phyloP scores from a whole-genome alignment of 2,329 filamentous ascomycete species.

The Trichocomaceae sp. region DNA sequence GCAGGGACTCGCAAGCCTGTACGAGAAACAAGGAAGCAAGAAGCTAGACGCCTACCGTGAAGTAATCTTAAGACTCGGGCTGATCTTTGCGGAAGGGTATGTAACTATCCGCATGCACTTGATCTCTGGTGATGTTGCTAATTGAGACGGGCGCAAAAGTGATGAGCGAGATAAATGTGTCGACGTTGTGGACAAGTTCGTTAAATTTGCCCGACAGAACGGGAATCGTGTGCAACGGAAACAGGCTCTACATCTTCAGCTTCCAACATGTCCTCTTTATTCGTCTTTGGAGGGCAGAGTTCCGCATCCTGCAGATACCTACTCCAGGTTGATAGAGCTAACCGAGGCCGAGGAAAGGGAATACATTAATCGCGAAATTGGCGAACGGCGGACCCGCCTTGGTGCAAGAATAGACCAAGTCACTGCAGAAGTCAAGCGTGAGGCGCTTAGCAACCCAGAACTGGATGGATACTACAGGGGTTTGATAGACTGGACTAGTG shows the following conservation, averaged over 20 bases:
- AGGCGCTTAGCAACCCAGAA: slow-evolving; percentile 68
- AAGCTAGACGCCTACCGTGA: slow-evolving; percentile 69
- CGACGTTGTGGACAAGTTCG: slow-evolving; percentile 68
- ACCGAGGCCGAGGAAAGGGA: slow-evolving; percentile 81
- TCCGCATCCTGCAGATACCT: slow-evolving; percentile 71
- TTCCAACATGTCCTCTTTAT: slow-evolving; percentile 78
- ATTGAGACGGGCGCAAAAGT: slow-evolving; percentile 23
- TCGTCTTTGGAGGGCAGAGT: slow-evolving; percentile 74
- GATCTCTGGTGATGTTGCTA: not conserved
- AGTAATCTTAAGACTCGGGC: slow-evolving; percentile 65
- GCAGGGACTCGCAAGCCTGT: slow-evolving; percentile 82
- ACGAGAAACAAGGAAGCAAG: slow-evolving; percentile 65
- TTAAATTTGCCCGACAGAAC: slow-evolving; percentile 64
- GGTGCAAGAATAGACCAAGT: slow-evolving; percentile 80
- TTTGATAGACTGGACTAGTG: slow-evolving; percentile 81
- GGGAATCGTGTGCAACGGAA: slow-evolving; percentile 69
- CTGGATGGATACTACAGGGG: slow-evolving; percentile 75
- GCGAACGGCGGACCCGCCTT: slow-evolving; percentile 77
- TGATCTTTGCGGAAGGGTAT: slow-evolving; percentile 63
- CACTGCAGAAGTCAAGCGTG: slow-evolving; percentile 76
- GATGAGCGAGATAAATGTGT: slow-evolving; percentile 56
- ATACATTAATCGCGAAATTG: slow-evolving; percentile 82
- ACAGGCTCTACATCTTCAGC: slow-evolving; percentile 64
- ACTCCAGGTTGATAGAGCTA: slow-evolving; percentile 74
- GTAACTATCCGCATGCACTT: slow-evolving; percentile 14